phyloP scores from a whole-genome alignment of 2,329 filamentous ascomycete genomes.

The Pseudogymnoascus sp. region DNA sequence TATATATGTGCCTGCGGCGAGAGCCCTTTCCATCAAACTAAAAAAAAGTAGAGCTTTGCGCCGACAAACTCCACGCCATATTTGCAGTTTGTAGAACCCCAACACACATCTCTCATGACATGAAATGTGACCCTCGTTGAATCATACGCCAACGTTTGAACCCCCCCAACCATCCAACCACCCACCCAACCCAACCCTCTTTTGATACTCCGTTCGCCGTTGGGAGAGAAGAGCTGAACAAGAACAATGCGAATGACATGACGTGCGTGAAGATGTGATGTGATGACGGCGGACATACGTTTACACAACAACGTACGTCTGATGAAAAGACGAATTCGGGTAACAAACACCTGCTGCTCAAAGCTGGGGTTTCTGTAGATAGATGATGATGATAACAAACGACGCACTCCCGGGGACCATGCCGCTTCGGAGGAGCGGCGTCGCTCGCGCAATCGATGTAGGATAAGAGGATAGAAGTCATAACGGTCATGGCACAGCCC shows the following conservation, averaged over 20 bases:
- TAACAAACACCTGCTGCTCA: not conserved
- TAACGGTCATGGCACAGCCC: conserved; percentile 11
- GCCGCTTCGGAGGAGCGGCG: not conserved
- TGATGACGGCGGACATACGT: not conserved
- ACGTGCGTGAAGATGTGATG: conserved; percentile 1
- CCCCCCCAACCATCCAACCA: not conserved
- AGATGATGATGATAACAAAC: conserved; percentile 7
- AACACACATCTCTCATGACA: conserved; percentile 8
- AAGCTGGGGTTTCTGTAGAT: not conserved
- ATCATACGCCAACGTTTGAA: conserved; percentile 7
- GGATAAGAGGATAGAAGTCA: conserved; percentile 11
- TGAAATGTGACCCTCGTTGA: conserved; percentile 5
- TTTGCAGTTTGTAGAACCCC: conserved; percentile 2
- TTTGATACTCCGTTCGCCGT: conserved; percentile 12
- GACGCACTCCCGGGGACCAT: not conserved
- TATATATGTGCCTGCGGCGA: conserved; percentile 7
- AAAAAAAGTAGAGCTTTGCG: not conserved
- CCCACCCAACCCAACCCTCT: conserved; percentile 9
- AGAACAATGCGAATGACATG: conserved; percentile 9
- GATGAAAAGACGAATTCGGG: conserved; percentile 3
- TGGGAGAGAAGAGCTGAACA: conserved; percentile 10
- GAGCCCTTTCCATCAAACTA: not conserved
- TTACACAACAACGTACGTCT: not conserved
- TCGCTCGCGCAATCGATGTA: conserved; percentile 11
- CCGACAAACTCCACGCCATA: conserved; percentile 9